These are phyloP conservation scores for Sicyos edulis DNA, from an alignment of 306 rosid species.

Conservation along the genomic window DNA sequence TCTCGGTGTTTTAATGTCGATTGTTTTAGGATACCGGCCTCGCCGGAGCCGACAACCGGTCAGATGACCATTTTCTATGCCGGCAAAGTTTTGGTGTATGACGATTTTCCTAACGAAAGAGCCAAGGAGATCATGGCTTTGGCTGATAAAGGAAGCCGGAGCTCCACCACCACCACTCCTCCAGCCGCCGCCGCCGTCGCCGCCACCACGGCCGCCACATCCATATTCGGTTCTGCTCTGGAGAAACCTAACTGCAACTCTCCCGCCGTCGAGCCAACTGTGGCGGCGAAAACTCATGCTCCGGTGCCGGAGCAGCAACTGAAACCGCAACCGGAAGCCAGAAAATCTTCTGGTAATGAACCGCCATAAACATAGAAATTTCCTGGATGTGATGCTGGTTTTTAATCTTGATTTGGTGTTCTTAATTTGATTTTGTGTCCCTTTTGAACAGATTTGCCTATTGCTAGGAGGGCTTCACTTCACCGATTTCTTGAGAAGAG, in stretches of 20 bases:
- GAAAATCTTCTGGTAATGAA: conserved; percentile 13
- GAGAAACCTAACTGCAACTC: conserved; percentile 9
- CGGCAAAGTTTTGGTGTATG: conserved; percentile 59
- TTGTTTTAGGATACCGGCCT: conserved; percentile 28
- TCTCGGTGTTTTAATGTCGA: neutral
- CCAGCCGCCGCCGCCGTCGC: neutral
- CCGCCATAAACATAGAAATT: neutral
- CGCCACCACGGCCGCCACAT: neutral
- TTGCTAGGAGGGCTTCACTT: conserved; percentile 80
- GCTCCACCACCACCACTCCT: neutral
- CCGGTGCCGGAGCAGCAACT: neutral
- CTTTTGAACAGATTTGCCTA: conserved; percentile 51
- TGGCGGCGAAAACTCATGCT: conserved; percentile 10
- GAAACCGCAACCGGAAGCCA: neutral
- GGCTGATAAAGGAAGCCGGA: conserved; percentile 48
- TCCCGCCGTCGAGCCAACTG: conserved; percentile 4
- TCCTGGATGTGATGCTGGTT: neutral
- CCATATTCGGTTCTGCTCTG: neutral
- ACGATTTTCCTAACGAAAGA: conserved; percentile 41
- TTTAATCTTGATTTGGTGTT: neutral
- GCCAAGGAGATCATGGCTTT: conserved; percentile 66
- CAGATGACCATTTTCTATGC: conserved; percentile 68
- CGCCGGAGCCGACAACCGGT: conserved; percentile 28
- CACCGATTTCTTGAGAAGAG: conserved; percentile 79
- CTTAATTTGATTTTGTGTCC: neutral